Evolutionary conservation across 2,329 filamentous ascomycete species (phyloP), one percentile per base, ranked within the genome.

Genomic region (Nigrospora osmanthi): DNA sequence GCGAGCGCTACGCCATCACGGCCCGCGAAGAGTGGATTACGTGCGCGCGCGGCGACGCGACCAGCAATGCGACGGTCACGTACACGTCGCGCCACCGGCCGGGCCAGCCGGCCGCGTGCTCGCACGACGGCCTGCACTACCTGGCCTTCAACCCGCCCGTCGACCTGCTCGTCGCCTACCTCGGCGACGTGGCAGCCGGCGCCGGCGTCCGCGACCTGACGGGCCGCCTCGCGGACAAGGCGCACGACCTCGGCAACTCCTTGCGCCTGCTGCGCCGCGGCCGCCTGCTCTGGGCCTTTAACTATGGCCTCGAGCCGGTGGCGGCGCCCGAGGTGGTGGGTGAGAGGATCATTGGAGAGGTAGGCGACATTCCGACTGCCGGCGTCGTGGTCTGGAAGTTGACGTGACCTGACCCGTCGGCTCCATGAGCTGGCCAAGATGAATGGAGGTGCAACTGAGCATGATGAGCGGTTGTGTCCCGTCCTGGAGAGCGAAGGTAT

Each of bases 61-160:
- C 44, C 11, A 55, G 53, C 44, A 46, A 42, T 16, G 47, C 45
- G 23, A 48, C 50, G 11, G 43, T 54, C 15, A 43, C 47, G 30
- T 55, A 50, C n/a, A 50, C 45, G 6, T 55, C 52, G 42, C 43
- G 35, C 7, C 53, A 55, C 35, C 50, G 53, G 13, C 40, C 37
- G 17, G 52, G 52, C 11, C 51, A 48, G 40, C 49, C 53, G 0
- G 49, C 51, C 11, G 53, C 53, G 9, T 55, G 53, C 32, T 40
- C 44, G 16, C 36, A 35, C 9, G 43, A 47, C 10, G n/a, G n/a
- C n/a, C n/a, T n/a, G n/a, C n/a, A n/a, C n/a, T n/a, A n/a, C n/a
- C n/a, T n/a, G n/a, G n/a, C 46, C 12, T 54, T 55, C 45, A 55
- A 54, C 32, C 53, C 52, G n/a, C 47, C 53, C 5, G 46, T 30